phyloP scores from a whole-genome alignment of 305 asterid genomes.

The Solanum hybrid region DNA sequence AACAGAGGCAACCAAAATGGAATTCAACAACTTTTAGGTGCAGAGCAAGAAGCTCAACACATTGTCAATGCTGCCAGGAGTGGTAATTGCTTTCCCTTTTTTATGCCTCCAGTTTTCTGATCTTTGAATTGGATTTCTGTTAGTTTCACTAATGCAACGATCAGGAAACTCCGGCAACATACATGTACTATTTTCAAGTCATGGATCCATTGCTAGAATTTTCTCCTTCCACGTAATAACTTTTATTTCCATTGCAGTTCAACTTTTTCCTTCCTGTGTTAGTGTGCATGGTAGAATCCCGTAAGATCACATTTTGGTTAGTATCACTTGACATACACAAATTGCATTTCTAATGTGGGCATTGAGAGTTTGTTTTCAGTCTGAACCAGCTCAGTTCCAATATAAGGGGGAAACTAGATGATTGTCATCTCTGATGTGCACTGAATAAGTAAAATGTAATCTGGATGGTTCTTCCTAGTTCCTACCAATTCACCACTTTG shows the following conservation, averaged over 20 bases:
- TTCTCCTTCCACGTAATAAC: background rate
- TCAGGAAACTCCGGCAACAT: background rate
- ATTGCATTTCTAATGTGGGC: background rate
- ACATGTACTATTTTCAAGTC: background rate
- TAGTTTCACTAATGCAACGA: background rate
- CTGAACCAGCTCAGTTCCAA: background rate
- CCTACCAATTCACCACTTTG: background rate
- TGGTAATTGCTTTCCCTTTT: constrained; percentile 28
- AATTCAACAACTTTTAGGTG: constrained; percentile 52
- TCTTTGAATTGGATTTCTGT: background rate
- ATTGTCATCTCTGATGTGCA: background rate
- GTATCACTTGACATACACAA: background rate
- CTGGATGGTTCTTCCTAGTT: background rate
- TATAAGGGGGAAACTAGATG: background rate
- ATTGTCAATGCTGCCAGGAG: constrained; percentile 61
- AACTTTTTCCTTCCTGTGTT: background rate
- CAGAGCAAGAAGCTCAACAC: constrained; percentile 76
- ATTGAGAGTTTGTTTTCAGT: background rate
- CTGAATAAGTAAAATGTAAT: background rate
- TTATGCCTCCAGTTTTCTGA: background rate
- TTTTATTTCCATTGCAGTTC: background rate
- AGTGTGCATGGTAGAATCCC: background rate
- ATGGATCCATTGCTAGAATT: background rate
- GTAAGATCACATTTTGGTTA: background rate
- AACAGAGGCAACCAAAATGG: constrained; percentile 48